A percentile compares a stretch with the other conserved stretches of the same genome.
These are phyloP conservation scores for Salpingoeca rosetta DNA, from an alignment of 78 protist species.

Conservation along the genomic window DNA sequence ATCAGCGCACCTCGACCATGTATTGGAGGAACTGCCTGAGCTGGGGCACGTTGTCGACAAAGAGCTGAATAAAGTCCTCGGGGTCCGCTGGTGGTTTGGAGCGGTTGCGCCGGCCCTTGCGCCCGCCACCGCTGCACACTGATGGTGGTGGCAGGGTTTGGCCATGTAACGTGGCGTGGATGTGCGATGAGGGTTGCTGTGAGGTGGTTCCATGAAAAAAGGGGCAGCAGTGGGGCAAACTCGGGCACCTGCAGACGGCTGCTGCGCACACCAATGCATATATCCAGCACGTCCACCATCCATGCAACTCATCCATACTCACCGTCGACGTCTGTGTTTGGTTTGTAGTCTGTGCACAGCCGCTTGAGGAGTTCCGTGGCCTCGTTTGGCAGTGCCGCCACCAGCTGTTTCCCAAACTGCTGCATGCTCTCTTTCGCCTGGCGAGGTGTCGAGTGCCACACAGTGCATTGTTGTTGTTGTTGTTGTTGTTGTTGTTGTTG, in stretches of 20 bases:
- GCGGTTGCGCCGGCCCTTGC: no score
- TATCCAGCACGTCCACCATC: no score
- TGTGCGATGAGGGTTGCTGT: not conserved
- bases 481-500: not conserved
- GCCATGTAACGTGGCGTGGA: not conserved
- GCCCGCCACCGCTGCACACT: no score
- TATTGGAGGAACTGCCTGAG: constrained; percentile 62
- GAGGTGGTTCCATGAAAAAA: not conserved
- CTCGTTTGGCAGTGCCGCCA: constrained; percentile 39
- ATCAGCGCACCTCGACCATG: constrained; percentile 27
- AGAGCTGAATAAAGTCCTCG: constrained; percentile 69
- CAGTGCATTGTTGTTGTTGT: not conserved
- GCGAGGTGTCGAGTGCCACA: not conserved
- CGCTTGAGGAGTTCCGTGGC: constrained; percentile 58
- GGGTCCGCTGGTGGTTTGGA: constrained; percentile 26
- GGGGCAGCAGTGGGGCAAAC: not conserved
- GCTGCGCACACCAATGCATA: not conserved
- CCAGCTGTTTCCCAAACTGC: constrained; percentile 69
- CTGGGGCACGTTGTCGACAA: constrained; percentile 52
- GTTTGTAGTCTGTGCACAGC: constrained; percentile 62
- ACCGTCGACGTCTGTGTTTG: no score
- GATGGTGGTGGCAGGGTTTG: no score
- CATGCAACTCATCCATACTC: no score
- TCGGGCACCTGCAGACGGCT: not conserved
- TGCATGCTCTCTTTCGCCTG: constrained; percentile 45